Base-by-base conservation (phyloP, 768 basidiomycete species). In the Flagelloscypha sp. region DNA sequence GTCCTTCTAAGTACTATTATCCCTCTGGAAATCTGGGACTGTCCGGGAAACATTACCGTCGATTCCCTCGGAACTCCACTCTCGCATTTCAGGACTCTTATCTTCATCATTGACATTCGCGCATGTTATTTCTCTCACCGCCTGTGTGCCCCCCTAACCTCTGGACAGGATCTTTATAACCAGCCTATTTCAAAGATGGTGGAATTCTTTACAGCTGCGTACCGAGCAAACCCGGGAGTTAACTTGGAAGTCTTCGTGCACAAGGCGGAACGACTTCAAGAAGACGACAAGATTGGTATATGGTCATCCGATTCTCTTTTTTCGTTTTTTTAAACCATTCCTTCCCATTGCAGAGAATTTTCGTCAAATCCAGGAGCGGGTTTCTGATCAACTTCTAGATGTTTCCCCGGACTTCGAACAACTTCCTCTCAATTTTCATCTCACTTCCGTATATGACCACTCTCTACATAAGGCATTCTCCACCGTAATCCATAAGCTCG, bases 71-170 rank as follows among this genome's bases (percentile, higher is more conserved):
- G 76, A 15, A 68, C 74, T 6, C 74, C 84, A 6, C 69, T 95
- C 24, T 74, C 79, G 28, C 72, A 84, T 20, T 89, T 95, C 48
- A 71, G 86, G 2, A 79, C 83, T 2, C 71, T 97, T 48, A 77
- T 97, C 36, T 98, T 92, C 46, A 89, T 97, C 18, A 84, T 97
- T 45, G 94, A 98, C 50, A 93, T 95, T 36, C 83, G 90, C 58
- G 90, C 88, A 49, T 48, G 79, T 35, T 33, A 32, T 36, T 17
- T 19, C 33, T 29, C 24, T 35, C 35, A 37, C 29, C 15, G 28
- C 21, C 19, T 30, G 12, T 15, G 21, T 25, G 33, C 36, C 28
- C 11, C 11, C 2, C 24, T 13, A 27, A 11, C 15, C 29, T 30
- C 28, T 17, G 11, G 22, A n/a, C 49, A 89, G 85, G 84, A 90